phyloP scores from a whole-genome alignment of 139 green algal genomes.

The Ettlia oleoabundans region DNA sequence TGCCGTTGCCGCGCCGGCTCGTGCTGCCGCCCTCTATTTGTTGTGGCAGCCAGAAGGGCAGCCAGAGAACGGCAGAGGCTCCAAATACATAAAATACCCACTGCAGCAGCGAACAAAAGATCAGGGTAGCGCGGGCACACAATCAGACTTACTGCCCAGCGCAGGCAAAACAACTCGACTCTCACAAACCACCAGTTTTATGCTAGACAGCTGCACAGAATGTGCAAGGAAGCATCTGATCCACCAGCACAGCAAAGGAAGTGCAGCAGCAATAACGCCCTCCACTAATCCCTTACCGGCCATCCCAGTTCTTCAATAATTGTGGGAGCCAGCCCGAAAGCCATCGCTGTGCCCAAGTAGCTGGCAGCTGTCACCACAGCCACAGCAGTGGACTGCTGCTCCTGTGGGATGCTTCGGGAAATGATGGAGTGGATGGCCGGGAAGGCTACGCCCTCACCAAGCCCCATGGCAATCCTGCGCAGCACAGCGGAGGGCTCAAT shows the following conservation, averaged over 20 bases:
- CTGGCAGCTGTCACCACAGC: slow-evolving; percentile 76
- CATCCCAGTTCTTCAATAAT: slow-evolving; percentile 71
- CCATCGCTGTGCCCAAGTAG: slow-evolving; percentile 73
- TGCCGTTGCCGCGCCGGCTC: not conserved
- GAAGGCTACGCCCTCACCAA: slow-evolving; percentile 83
- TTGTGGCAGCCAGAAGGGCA: slow-evolving; percentile 71
- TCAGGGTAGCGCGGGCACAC: not conserved
- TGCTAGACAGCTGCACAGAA: too few relatives aligned
- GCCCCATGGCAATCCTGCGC: slow-evolving; percentile 64
- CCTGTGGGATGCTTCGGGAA: slow-evolving; percentile 47
- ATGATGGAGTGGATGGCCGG: slow-evolving; percentile 82
- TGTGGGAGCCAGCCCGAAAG: slow-evolving; percentile 67
- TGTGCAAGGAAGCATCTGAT: not conserved
- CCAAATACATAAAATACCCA: slow-evolving; percentile 79
- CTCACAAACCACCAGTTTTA: not conserved
- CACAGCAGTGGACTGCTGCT: slow-evolving; percentile 67
- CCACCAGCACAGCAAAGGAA: not conserved
- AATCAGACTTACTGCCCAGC: not conserved
- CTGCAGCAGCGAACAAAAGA: slow-evolving; percentile 16
- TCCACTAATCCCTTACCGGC: slow-evolving; percentile 25
- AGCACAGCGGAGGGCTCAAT: too few relatives aligned
- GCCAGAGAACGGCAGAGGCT: slow-evolving; percentile 64
- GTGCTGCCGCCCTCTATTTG: slow-evolving; percentile 3
- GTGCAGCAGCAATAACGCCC: not conserved
- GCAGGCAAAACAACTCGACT: not conserved